Evolutionary conservation across 495 filamentous ascomycete species (phyloP).

Genomic region (Penicillium odoratum): DNA sequence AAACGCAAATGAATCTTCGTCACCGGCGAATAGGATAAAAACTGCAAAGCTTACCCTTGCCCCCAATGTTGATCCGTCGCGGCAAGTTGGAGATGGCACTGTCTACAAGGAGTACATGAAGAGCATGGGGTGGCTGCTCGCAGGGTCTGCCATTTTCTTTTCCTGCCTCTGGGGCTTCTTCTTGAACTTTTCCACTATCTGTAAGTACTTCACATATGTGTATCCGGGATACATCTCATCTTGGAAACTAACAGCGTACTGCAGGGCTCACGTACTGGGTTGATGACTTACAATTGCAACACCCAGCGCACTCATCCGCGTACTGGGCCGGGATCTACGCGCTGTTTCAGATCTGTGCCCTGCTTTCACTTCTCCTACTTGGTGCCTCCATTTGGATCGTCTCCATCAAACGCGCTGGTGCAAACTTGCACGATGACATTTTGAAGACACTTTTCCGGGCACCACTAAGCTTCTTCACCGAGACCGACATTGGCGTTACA

Average conservation of each 20-base stretch:
- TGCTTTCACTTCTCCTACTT: conserved; percentile 13
- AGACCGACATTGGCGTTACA: neutral
- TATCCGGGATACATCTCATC: neutral
- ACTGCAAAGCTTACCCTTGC: neutral
- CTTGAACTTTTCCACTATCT: conserved; percentile 36
- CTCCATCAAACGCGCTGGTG: neutral
- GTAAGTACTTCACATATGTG: conserved; percentile 4
- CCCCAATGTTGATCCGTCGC: conserved; percentile 21
- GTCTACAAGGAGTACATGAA: conserved; percentile 39
- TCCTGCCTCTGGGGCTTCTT: conserved; percentile 31
- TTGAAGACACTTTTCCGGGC: neutral
- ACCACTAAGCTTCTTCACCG: neutral
- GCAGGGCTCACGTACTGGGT: conserved; percentile 37
- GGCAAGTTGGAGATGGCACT: conserved; percentile 22
- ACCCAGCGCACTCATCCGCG: conserved; percentile 27
- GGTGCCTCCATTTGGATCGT: conserved; percentile 1
- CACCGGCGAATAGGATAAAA: neutral
- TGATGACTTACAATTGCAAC: conserved; percentile 23
- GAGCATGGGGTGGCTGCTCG: conserved; percentile 30
- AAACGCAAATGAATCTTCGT: neutral
- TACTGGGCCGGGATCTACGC: conserved; percentile 39
- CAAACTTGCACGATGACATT: neutral
- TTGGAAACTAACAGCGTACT: neutral
- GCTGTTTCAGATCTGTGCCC: conserved; percentile 23
- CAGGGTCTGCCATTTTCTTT: conserved; percentile 18